Evolutionary conservation across 2,329 filamentous ascomycete species (phyloP), one percentile per base, ranked within the genome.

Genomic region (Penicillium frequentans): DNA sequence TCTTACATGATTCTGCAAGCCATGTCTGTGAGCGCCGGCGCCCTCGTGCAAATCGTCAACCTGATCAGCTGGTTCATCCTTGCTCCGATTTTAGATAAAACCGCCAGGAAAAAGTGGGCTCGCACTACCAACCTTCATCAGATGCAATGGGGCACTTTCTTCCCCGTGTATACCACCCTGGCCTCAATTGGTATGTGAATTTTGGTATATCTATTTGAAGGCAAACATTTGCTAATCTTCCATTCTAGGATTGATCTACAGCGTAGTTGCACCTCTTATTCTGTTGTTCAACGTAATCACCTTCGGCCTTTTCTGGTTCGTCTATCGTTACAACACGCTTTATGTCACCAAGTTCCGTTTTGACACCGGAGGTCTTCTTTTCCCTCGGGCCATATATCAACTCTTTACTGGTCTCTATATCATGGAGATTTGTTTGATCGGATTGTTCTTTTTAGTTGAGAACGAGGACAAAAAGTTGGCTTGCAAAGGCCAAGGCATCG

Each of bases 1-100:
- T 93, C 91, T 1, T 99, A 99, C 82, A 93, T 99, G 87, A 89
- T 97, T 70, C 86, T 99, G 10, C 95, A 98, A 69, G 91, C 93
- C 0, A 82, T 98, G 66, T 92, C 91, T 61, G 92, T 91, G 61
- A 96, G 92, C 73, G 93, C 93, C 1, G 92, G 90, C 73, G 93
- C 91, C 1, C 80, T 98, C 4, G 79, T 97, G 13, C 95, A 98
- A 69, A 84, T 96, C 24, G 86, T 85, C n/a, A 85, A 87, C 3
- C 82, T 99, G 3, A 70, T 92, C 46, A 81, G 88, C 62, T 96
- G 93, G 87, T 96, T 92, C 66, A 68, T 98, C 23, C 73, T 96
- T 46, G 89, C 90, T 1, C 90, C 87, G 1, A 82, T 97, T 0
- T 73, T 96, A 44, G 95, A 98, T 75, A 93, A 83, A 53, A 99